Conservation (phyloP, 2,329 filamentous ascomycete species). For the Cytospora mali region DNA sequence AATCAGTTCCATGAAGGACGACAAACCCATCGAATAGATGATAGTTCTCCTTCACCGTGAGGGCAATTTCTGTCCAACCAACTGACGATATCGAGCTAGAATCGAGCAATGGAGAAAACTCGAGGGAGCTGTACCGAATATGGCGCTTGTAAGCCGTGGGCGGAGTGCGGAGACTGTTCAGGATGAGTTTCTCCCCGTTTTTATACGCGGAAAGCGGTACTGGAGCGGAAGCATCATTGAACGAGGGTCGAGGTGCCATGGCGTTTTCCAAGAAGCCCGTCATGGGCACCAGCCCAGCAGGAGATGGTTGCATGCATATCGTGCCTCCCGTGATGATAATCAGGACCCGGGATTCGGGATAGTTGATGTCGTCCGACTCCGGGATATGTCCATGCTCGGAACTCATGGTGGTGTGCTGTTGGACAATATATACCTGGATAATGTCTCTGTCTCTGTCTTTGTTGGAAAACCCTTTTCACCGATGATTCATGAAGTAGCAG, state of each 20-base stretch:
- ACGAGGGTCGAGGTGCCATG: slow-evolving; percentile 79
- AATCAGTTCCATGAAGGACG: slow-evolving; percentile 88
- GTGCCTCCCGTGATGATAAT: slow-evolving; percentile 90
- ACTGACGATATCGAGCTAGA: slow-evolving; percentile 86
- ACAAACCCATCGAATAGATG: slow-evolving; percentile 89
- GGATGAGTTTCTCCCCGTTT: slow-evolving; percentile 50
- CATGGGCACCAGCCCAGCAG: slow-evolving; percentile 78
- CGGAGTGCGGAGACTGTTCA: slow-evolving; percentile 77
- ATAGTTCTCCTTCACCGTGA: slow-evolving; percentile 81
- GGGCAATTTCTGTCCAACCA: slow-evolving; percentile 84
- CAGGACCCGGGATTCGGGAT: slow-evolving; percentile 78
- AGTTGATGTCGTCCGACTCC: slow-evolving; percentile 34
- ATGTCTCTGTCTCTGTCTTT: background rate
- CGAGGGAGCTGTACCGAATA: slow-evolving; percentile 80
- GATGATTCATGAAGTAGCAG: background rate
- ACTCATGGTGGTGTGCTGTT: background rate
- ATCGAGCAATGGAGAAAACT: slow-evolving; percentile 83
- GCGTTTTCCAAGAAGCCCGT: slow-evolving; percentile 79
- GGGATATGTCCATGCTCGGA: slow-evolving; percentile 11
- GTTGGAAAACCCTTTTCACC: background rate
- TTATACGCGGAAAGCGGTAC: slow-evolving; percentile 55
- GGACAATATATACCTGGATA: no score
- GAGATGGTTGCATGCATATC: slow-evolving; percentile 87
- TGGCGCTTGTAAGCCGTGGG: slow-evolving; percentile 78
- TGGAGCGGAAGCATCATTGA: slow-evolving; percentile 74